Percentiles rank a stretch among this genome's conserved stretches.
Evolutionary conservation across 2,329 filamentous ascomycete species (phyloP).

Genomic region (Botrytis fragariae): DNA sequence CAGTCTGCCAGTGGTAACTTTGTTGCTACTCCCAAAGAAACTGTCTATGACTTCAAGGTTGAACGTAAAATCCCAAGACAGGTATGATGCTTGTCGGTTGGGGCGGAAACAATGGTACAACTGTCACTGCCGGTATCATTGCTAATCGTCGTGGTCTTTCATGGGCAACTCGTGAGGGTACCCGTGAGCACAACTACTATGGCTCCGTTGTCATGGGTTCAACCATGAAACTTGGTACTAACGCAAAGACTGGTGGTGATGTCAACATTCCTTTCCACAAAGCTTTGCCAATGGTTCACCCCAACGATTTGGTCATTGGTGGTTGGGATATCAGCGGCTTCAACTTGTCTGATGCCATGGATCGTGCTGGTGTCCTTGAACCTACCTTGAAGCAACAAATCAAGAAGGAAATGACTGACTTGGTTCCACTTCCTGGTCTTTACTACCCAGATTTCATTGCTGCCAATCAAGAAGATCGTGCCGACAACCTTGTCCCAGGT

Average conservation of each 20-base stretch:
- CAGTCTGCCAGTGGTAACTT: constrained; percentile 68
- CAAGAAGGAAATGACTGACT: constrained; percentile 85
- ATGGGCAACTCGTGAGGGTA: constrained; percentile 93
- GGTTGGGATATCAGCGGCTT: constrained; percentile 96
- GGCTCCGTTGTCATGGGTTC: constrained; percentile 96
- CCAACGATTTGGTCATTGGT: constrained; percentile 90
- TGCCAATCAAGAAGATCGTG: constrained; percentile 94
- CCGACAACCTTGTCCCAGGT: constrained; percentile 84
- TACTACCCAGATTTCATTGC: constrained; percentile 99
- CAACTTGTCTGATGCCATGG: constrained; percentile 89
- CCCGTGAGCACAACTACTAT: constrained; percentile 90
- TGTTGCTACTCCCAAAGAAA: constrained; percentile 82
- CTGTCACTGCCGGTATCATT: constrained; percentile 93
- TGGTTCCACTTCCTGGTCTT: constrained; percentile 88
- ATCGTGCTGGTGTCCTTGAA: constrained; percentile 91
- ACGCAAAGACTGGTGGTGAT: constrained; percentile 78
- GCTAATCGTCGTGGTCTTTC: constrained; percentile 83
- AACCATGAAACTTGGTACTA: constrained; percentile 92
- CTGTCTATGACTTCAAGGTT: constrained; percentile 95
- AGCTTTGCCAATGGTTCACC: constrained; percentile 93
- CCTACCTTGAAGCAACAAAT: constrained; percentile 88
- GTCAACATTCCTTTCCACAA: constrained; percentile 96
- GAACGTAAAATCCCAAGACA: constrained; percentile 86
- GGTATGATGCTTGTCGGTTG: constrained; percentile 97
- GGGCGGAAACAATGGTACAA: constrained; percentile 98